Evolutionary conservation across 768 basidiomycete species (phyloP), one percentile per base, ranked within the genome.

Genomic region (Psilocybe sp.): DNA sequence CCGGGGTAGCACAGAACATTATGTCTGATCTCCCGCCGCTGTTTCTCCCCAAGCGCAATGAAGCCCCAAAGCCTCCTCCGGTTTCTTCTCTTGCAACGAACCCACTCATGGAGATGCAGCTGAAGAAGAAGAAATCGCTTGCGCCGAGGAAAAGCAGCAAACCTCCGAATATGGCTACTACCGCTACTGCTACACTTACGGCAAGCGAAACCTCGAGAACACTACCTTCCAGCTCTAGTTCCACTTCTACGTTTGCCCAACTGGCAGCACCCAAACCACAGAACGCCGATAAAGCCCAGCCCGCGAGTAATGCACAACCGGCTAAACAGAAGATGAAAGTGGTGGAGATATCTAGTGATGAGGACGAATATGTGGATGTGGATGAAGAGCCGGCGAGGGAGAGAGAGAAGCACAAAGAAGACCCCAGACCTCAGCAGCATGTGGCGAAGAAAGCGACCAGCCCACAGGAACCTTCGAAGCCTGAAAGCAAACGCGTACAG

Each of bases 261-360:
- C 23, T 28, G 23, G 23, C 23, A 7, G 23, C 23, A 28, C 7
- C 23, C 23, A 28, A 28, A 28, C 23, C 3, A 28, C 23, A 28
- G 23, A 28, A 28, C 7, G 4, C 23, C 23, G 23, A 28, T 28
- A 7, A 4, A 28, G 23, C 23, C 4, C 23, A 28, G 23, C 23
- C 23, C 7, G 23, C 7, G 3, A 7, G 4, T 28, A 28, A 28
- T 28, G 33, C 12, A 35, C 11, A 46, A 20, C 11, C 40, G 5
- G 37, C 44, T 38, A 64, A 57, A 52, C 57, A 56, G 31, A 36
- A 51, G 5, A 55, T 65, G 53, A 67, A 68, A 53, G 70, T 76
- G 13, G 70, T 76, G 19, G 72, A 76, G 44, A 68, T 76, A 13
- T 72, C 71, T 6, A 69, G 70, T 7, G 72, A 73, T 18, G 58